Evolutionary conservation across 768 basidiomycete species (phyloP).

Genomic region (Candolleomyces eurysporus): DNA sequence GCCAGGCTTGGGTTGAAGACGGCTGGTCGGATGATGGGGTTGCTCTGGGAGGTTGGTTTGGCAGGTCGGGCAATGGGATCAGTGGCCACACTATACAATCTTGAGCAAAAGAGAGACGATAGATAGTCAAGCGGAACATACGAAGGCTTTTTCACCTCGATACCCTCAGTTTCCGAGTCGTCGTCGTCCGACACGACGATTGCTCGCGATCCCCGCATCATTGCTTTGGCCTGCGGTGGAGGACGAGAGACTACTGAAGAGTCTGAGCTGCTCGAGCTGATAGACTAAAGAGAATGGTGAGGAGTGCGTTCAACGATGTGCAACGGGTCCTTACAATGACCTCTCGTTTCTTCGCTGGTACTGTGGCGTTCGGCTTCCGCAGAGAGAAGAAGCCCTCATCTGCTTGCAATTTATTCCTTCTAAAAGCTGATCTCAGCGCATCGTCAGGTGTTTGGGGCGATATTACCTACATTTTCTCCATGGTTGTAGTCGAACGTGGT

Average conservation of each 20-base stretch:
- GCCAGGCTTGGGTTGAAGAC: conserved; percentile 3
- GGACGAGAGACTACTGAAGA: conserved; percentile 20
- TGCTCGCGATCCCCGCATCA: conserved; percentile 12
- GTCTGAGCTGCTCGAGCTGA: conserved; percentile 10
- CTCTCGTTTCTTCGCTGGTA: conserved; percentile 14
- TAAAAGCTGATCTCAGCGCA: conserved; percentile 8
- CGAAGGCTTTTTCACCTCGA: no score
- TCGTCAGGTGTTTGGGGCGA: neutral
- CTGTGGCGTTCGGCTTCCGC: conserved; percentile 13
- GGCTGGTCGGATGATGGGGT: neutral
- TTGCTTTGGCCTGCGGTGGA: conserved; percentile 12
- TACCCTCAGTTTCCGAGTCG: conserved; percentile 11
- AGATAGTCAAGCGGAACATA: conserved; percentile 9
- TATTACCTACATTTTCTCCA: neutral
- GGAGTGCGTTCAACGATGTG: neutral
- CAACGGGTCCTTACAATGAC: conserved; percentile 23
- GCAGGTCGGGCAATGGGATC: no score
- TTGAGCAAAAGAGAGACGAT: neutral
- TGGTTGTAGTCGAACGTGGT: neutral
- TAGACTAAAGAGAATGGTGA: conserved; percentile 4
- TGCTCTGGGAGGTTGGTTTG: no score
- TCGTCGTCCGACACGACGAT: conserved; percentile 39
- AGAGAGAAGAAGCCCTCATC: conserved; percentile 33
- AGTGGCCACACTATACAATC: no score
- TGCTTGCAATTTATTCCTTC: conserved; percentile 30